Conservation (phyloP, 2,329 filamentous ascomycete species). For the Metarhizium rileyi region DNA sequence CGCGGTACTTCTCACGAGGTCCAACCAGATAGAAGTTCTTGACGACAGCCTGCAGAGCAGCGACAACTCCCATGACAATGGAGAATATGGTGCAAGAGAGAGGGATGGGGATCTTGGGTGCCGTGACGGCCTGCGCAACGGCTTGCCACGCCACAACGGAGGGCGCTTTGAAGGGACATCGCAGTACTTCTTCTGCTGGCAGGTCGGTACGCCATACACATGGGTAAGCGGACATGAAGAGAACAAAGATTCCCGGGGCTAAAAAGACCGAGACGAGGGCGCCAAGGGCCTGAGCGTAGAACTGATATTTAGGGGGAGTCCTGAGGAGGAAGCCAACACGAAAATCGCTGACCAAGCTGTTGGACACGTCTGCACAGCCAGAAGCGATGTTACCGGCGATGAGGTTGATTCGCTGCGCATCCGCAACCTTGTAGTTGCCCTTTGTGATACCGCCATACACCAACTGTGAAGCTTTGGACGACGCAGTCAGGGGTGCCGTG, state of each 20-base stretch:
- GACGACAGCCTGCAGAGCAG: conserved; percentile 39
- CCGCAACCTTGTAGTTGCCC: conserved; percentile 34
- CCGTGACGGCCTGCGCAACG: conserved; percentile 51
- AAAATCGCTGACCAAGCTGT: conserved; percentile 52
- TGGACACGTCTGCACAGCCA: conserved; percentile 44
- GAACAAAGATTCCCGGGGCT: conserved; percentile 56
- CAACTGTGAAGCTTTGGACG: conserved; percentile 59
- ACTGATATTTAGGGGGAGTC: conserved; percentile 56
- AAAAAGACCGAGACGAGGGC: conserved; percentile 56
- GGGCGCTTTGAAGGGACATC: conserved; percentile 51
- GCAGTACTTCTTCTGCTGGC: conserved; percentile 21
- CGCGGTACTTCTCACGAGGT: conserved; percentile 40
- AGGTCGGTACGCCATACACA: conserved; percentile 46
- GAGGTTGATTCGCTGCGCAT: conserved; percentile 56
- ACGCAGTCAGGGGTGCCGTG: conserved; percentile 55
- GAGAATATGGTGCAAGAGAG: conserved; percentile 44
- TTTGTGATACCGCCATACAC: conserved; percentile 56
- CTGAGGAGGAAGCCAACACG: conserved; percentile 57
- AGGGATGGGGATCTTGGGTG: conserved; percentile 46
- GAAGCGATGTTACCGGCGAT: conserved; percentile 50
- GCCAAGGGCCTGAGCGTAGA: conserved; percentile 54
- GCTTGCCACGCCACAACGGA: conserved; percentile 58
- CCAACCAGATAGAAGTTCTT: conserved; percentile 46
- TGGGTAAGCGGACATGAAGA: conserved; percentile 59
- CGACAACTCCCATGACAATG: conserved; percentile 42